Percentiles rank a stretch among this genome's conserved stretches.
Conservation (phyloP, 2,329 filamentous ascomycete genomes). For the Cordyceps fumosorosea region DNA sequence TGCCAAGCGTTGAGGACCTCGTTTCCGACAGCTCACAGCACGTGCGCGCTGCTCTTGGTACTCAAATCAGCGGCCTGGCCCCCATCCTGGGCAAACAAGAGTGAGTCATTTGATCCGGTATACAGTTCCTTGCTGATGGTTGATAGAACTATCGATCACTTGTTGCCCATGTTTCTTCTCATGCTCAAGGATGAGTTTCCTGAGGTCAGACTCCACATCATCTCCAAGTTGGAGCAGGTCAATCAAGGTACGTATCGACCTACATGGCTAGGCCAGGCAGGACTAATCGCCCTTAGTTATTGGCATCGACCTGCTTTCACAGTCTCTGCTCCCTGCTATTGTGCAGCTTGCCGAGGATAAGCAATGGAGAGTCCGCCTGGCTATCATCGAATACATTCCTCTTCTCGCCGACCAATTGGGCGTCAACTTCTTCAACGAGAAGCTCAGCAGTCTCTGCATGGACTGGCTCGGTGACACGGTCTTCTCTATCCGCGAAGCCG, state of each 20-base stretch:
- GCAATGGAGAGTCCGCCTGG: slow-evolving; percentile 95
- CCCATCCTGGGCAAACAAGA: slow-evolving; percentile 98
- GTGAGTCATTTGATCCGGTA: slow-evolving; percentile 46
- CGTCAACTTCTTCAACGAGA: slow-evolving; percentile 97
- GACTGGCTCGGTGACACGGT: slow-evolving; percentile 97
- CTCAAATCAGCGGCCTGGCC: slow-evolving; percentile 92
- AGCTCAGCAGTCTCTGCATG: slow-evolving; percentile 93
- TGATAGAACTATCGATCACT: slow-evolving; percentile 83
- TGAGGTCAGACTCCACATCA: slow-evolving; percentile 96
- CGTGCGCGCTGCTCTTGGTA: slow-evolving; percentile 89
- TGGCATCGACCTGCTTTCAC: slow-evolving; percentile 92
- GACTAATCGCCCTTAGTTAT: slow-evolving; percentile 58
- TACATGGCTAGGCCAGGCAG: not conserved
- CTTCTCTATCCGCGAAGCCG: slow-evolving; percentile 96
- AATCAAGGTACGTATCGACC: slow-evolving; percentile 66
- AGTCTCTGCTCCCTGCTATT: slow-evolving; percentile 93
- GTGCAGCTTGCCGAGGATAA: slow-evolving; percentile 98
- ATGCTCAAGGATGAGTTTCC: slow-evolving; percentile 99
- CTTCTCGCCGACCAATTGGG: slow-evolving; percentile 91
- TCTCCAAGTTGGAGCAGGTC: slow-evolving; percentile 97
- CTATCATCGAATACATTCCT: slow-evolving; percentile 99
- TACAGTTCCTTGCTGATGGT: not conserved
- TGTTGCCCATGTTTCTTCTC: slow-evolving; percentile 96
- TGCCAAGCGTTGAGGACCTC: slow-evolving; percentile 92
- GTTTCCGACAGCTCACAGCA: slow-evolving; percentile 96